phyloP scores from a whole-genome alignment of 2,329 filamentous ascomycete species.

The Pseudonectria foliicola region DNA sequence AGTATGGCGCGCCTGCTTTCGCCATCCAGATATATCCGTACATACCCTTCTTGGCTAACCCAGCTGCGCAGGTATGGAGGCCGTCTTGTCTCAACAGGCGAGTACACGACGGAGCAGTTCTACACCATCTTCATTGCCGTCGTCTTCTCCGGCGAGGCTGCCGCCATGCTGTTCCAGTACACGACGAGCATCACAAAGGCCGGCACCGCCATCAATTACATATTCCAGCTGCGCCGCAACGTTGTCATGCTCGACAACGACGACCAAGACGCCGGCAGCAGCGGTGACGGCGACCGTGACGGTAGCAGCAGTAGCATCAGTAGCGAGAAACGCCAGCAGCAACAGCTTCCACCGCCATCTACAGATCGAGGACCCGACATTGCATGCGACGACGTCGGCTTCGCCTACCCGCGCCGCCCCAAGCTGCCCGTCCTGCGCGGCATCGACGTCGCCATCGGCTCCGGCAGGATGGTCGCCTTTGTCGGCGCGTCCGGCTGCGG shows the following conservation, averaged over 20 bases:
- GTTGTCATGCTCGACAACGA: conserved; percentile 25
- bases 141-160: conserved; percentile 38
- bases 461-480: conserved; percentile 45
- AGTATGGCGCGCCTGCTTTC: no score
- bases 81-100: conserved; percentile 33
- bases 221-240: conserved; percentile 33
- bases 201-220: conserved; percentile 40
- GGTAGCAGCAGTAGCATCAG: no score
- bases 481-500: conserved; percentile 53
- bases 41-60: not conserved
- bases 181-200: conserved; percentile 46
- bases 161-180: conserved; percentile 37
- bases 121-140: conserved; percentile 45
- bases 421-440: conserved; percentile 29
- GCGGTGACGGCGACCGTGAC: no score
- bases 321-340: conserved; percentile 4
- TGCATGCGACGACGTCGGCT: conserved; percentile 45
- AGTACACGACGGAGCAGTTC: conserved; percentile 40
- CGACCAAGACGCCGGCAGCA: conserved; percentile 12
- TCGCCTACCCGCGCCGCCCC: conserved; percentile 47
- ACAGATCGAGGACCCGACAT: conserved; percentile 28
- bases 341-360: not conserved
- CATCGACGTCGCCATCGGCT: conserved; percentile 33
- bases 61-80: conserved; percentile 29
- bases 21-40: no score